phyloP scores from a whole-genome alignment of 2,329 filamentous ascomycete species.

The Cercospora sp. region DNA sequence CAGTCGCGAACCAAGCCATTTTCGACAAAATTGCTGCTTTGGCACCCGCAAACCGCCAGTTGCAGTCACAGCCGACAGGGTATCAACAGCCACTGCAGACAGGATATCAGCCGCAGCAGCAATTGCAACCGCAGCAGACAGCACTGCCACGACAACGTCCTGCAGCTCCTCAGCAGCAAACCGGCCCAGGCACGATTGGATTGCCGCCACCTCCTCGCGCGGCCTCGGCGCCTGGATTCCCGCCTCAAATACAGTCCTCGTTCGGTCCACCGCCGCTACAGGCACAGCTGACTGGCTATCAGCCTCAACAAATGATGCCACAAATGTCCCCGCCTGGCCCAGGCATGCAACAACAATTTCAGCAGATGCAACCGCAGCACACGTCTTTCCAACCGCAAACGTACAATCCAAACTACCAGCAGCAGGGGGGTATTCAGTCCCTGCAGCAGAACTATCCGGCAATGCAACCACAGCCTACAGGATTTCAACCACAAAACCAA shows the following conservation, averaged over 20 bases:
- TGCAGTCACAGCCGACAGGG: slow-evolving; percentile 41
- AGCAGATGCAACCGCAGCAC: slow-evolving; percentile 40
- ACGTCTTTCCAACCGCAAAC: slow-evolving; percentile 40
- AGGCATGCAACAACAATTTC: slow-evolving; percentile 41
- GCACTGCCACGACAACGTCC: slow-evolving; percentile 65
- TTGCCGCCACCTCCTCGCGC: slow-evolving; percentile 78
- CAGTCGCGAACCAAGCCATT: slow-evolving; percentile 46
- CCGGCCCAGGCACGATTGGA: slow-evolving; percentile 62
- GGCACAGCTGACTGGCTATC: slow-evolving; percentile 77
- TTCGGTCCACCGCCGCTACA: slow-evolving; percentile 72
- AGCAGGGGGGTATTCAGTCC: slow-evolving; percentile 35
- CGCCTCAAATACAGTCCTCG: slow-evolving; percentile 59
- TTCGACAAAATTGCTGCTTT: slow-evolving; percentile 52
- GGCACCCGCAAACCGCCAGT: slow-evolving; percentile 28
- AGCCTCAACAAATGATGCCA: slow-evolving; percentile 42
- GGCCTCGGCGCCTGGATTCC: slow-evolving; percentile 77
- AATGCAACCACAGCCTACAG: slow-evolving; percentile 58
- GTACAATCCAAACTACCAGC: slow-evolving; percentile 47
- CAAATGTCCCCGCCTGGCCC: slow-evolving; percentile 53
- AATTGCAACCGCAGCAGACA: slow-evolving; percentile 40
- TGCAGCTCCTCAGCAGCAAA: slow-evolving; percentile 62
- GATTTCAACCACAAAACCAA: slow-evolving; percentile 40
- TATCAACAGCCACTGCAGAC: slow-evolving; percentile 30
- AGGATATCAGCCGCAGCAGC: slow-evolving; percentile 23
- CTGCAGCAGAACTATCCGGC: slow-evolving; percentile 37